Evolutionary conservation across 2,329 filamentous ascomycete genomes (phyloP).

Genomic region (Colletotrichum kahawae): DNA sequence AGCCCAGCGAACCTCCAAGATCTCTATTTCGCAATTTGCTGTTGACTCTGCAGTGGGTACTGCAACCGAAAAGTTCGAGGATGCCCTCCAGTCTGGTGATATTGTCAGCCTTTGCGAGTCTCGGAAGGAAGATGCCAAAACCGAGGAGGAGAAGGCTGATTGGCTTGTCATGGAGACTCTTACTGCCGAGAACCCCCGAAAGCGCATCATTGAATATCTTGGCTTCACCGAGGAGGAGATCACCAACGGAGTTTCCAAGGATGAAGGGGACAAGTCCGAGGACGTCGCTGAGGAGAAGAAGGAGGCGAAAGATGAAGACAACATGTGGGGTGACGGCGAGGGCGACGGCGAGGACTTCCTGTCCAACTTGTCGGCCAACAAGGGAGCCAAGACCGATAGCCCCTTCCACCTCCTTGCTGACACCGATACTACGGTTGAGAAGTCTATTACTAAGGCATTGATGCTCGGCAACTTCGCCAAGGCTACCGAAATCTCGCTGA

Average conservation of each 20-base stretch:
- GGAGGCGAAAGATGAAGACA: conserved; percentile 49
- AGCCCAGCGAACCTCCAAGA: conserved; percentile 69
- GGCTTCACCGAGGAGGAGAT: conserved; percentile 76
- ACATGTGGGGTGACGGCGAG: conserved; percentile 76
- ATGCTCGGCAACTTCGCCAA: conserved; percentile 91
- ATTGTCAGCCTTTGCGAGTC: conserved; percentile 79
- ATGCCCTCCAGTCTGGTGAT: conserved; percentile 78
- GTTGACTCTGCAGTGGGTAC: conserved; percentile 85
- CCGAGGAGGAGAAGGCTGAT: conserved; percentile 92
- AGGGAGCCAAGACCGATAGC: conserved; percentile 90
- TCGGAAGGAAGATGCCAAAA: conserved; percentile 75
- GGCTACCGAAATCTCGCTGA: conserved; percentile 86
- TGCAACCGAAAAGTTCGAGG: conserved; percentile 86
- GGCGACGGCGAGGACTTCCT: conserved; percentile 77
- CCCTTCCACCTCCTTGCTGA: conserved; percentile 91
- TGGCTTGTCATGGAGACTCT: conserved; percentile 95
- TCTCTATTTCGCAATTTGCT: conserved; percentile 86
- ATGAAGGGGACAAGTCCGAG: conserved; percentile 34
- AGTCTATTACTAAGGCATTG: conserved; percentile 83
- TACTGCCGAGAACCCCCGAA: conserved; percentile 82
- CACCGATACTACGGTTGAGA: conserved; percentile 83
- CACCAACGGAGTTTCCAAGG: conserved; percentile 50
- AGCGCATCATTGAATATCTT: conserved; percentile 85
- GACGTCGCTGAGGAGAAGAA: conserved; percentile 33
- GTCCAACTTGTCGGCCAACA: conserved; percentile 82